Evolutionary conservation across 2,329 filamentous ascomycete genomes (phyloP), one percentile per base, ranked within the genome.

Genomic region (Fusarium torulosum): DNA sequence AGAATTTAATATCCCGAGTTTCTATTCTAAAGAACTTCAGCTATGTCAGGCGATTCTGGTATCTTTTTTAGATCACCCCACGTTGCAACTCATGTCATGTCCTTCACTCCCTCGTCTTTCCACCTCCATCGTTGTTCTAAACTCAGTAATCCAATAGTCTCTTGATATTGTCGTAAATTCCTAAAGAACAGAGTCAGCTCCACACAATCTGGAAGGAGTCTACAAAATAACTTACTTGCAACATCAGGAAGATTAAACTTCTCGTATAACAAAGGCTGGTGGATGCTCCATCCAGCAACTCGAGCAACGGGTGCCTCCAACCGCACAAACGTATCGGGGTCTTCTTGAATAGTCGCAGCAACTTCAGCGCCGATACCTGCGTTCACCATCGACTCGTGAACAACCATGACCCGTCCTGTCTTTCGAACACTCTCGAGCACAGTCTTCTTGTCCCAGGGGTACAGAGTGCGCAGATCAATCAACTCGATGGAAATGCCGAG

Each of bases 381-480:
- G 73, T 97, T 97, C 67, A 94, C 85, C 91, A 96, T 96, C 58
- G 93, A 90, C 80, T 97, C 94, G 75, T 97, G 94, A 8, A 97
- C 94, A 3, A 97, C 90, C 54, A 97, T 86, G 38, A 91, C 93
- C 61, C 93, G 82, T 0, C 94, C 94, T 1, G 94, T 97, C 83
- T 96, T 97, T 72, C 86, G 88, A 15, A 97, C 94, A 67, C 94
- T 97, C 53, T 90, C 82, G 61, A 97, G 83, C 2, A 97, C 86
- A 0, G 91, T 91, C 75, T 90, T 84, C 73, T 92, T 88, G 76
- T 97, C 94, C 94, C 94, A 97, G 0, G 94, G 94, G 74, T 96
- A 97, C 51, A 97, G 85, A 0, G 94, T 96, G 57, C 94, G 85
- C 58, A 97, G 80, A 75, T 97, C 94, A 62, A 97, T 93, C 58